Evolutionary conservation across 2,329 filamentous ascomycete species (phyloP), one percentile per base, ranked within the genome.

Genomic region (Hypoxylon sp.): DNA sequence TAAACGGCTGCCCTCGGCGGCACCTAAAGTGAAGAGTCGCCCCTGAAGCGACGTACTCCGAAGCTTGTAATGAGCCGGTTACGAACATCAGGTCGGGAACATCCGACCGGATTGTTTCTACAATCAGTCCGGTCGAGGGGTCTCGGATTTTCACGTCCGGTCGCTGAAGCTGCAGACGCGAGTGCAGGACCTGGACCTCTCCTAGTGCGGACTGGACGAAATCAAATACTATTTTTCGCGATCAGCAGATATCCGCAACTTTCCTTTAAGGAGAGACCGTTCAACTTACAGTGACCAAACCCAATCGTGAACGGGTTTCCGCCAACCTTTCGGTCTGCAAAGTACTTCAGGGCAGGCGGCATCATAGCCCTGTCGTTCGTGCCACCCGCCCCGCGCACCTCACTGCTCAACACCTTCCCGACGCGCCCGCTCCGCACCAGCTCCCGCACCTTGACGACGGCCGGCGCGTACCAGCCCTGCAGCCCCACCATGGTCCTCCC

Each of bases 341-440:
- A 83, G 61, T 87, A 89, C 30, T 74, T 71, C 28, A 84, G 66
- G 0, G 71, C 73, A 13, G 68, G 60, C 0, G 73, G 67, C 8
- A 82, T 0, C 0, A 56, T 53, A 1, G 75, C 72, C 2, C 80
- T 70, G 15, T 75, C 71, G 0, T 72, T 66, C 0, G 76, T 71
- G 1, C 78, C 79, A 0, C 79, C 79, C 43, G 69, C 74, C 0
- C 74, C 79, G 28, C 70, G 73, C 4, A 81, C 67, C 43, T 85
- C 82, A 7, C 78, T 81, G 62, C 83, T 85, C 17, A 87, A 67
- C 0, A 88, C 74, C 49, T 80, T 82, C 0, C 86, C 86, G 34
- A 88, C 79, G 1, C 70, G 72, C 0, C 83, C 83, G 0, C 73
- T 69, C 0, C 68, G 70, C 4, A 88, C 44, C 1, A 86, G 28